Evolutionary conservation across 768 basidiomycete species (phyloP), one percentile per base, ranked within the genome.

Genomic region (Pulveroboletus sp.): DNA sequence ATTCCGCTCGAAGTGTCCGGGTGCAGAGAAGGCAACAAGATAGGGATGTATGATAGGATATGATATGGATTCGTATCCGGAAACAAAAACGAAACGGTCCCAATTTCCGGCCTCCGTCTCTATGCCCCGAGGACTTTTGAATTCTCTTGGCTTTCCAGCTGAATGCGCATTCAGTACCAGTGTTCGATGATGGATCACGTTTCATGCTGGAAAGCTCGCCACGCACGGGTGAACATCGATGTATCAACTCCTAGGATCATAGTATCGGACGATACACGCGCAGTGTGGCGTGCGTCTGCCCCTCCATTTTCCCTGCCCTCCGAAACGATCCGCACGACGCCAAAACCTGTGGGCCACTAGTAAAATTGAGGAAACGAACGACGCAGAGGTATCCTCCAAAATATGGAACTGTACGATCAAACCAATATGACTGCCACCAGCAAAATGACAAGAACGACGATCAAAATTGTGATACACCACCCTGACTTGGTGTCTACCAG

Each of bases 391-490:
- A 53, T 50, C 38, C 45, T 53, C 49, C 42, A 38, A n/a, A n/a
- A n/a, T 24, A n/a, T 11, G 38, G 29, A 17, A 32, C 2, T 19
- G 42, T 34, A 36, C 13, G 24, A 32, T 69, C 51, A 93, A 45
- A 91, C 65, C 38, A 97, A 70, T 29, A 97, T 87, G 37, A 93
- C 90, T 6, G 84, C 80, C 27, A 94, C 66, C 11, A 97, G 74
- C 19, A 98, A 74, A 24, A 85, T 74, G 67, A 84, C 72, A 1
- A 97, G 75, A 19, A 97, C 75, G 32, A 93, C 75, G 34, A 91
- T 89, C 25, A 97, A 75, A 46, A 94, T 81, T 27, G 84, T 75
- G 45, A 98, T 87, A 64, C 90, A 93, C 85, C 90, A 97, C 27
- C 89, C 88, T 31, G 90, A 92, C 52, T 87, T 87, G 35, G 84